phyloP scores from a whole-genome alignment of 192 early-diverging fungal genomes.

The Mortierella hygrophila region DNA sequence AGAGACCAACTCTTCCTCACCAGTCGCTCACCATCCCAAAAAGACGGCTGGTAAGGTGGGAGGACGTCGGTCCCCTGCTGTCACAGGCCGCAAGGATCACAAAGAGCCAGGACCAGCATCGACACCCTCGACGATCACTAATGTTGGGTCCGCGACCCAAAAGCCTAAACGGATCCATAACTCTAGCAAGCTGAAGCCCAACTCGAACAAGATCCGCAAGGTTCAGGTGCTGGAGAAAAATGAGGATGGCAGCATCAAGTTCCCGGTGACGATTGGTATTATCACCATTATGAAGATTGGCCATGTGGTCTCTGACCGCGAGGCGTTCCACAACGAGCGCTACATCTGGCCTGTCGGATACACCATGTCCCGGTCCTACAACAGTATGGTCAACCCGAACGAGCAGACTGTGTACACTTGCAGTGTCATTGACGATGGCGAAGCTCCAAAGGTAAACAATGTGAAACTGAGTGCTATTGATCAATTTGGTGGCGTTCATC shows the following conservation, averaged over 20 bases:
- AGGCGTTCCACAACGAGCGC: constrained; percentile 87
- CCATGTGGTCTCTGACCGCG: constrained; percentile 77
- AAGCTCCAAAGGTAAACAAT: constrained; percentile 65
- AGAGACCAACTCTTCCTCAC: neutral
- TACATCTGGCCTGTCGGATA: constrained; percentile 96
- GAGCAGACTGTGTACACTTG: constrained; percentile 75
- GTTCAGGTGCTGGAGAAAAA: constrained; percentile 59
- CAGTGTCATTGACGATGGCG: constrained; percentile 87
- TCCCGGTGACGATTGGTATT: constrained; percentile 87
- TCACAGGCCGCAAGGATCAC: constrained; percentile 3
- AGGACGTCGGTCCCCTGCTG: constrained; percentile 18
- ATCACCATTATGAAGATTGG: constrained; percentile 82
- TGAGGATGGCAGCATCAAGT: constrained; percentile 74
- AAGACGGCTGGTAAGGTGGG: constrained; percentile 4
- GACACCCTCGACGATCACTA: constrained; percentile 44
- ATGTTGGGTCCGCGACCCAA: constrained; percentile 40
- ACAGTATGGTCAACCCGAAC: constrained; percentile 66
- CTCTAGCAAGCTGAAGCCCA: constrained; percentile 30
- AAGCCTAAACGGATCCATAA: constrained; percentile 48
- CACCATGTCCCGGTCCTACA: constrained; percentile 63
- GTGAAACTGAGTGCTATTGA: too few species aligned
- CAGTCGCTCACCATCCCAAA: constrained; percentile 20
- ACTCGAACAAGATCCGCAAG: constrained; percentile 20
- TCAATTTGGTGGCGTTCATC: neutral
- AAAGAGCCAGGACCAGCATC: constrained; percentile 10